Conservation (phyloP, 2,329 filamentous ascomycete genomes). For the Phialophora macrospora region DNA sequence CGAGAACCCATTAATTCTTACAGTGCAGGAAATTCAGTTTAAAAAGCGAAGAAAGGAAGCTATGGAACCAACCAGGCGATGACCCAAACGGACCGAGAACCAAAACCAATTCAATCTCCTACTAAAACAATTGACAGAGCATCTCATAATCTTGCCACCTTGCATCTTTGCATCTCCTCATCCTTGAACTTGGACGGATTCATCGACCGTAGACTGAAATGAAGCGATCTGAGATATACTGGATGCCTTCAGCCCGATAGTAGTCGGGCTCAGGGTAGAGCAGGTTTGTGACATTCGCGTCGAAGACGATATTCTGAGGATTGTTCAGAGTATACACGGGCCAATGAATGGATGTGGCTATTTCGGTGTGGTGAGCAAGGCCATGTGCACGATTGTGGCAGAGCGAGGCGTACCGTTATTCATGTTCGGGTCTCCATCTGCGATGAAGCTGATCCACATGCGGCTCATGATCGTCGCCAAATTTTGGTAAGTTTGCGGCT, state of each 20-base stretch:
- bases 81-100: neutral
- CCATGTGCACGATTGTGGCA: neutral
- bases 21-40: no score
- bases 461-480: constrained; percentile 57
- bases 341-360: constrained; percentile 45
- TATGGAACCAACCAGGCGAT: neutral
- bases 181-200: neutral
- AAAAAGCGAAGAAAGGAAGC: neutral
- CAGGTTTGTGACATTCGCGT: constrained; percentile 52
- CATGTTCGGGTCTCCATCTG: constrained; percentile 53
- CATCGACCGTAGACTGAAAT: constrained; percentile 21
- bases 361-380: neutral
- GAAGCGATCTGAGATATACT: constrained; percentile 30
- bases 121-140: neutral
- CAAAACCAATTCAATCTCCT: neutral
- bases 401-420: constrained; percentile 17
- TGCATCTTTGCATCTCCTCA: neutral
- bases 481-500: constrained; percentile 49
- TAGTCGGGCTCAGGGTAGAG: constrained; percentile 53
- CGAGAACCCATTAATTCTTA: no score
- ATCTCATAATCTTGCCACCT: neutral
- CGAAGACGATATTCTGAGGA: constrained; percentile 56
- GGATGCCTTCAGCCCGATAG: constrained; percentile 48
- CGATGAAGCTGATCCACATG: constrained; percentile 60
- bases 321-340: constrained; percentile 49